Base-by-base conservation (phyloP, 306 rosid species). In the Castanea sativa region DNA sequence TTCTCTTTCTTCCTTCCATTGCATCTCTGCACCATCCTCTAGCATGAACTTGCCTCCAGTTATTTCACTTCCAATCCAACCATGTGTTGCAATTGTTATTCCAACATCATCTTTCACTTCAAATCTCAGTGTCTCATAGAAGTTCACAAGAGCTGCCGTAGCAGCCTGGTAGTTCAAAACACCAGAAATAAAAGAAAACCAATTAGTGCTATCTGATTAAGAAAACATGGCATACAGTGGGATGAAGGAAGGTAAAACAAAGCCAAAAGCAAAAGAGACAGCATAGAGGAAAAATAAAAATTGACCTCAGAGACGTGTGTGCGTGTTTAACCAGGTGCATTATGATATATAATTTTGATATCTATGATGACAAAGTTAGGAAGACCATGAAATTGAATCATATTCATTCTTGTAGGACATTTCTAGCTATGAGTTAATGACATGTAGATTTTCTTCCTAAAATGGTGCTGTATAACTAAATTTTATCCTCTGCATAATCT, bases 1-100 rank as follows among this genome's bases (percentile, higher is more conserved):
- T 83, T 94, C 98, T 88, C 97, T 88, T 80, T 90, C 98, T 85
- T 89, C 97, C 76, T 91, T 94, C 91, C 98, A 88, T 67, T 92
- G 97, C 96, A 94, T 92, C 35, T 91, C 97, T 0, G 94, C 93
- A 41, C 94, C 98, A 38, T 89, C 97, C 78, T 92, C 97, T 5
- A 91, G 73, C 94, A 91, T 89, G 87, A 94, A 92, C 83, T 88
- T 94, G 74, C 97, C 98, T 51, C 93, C 74, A 0, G 91, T 86
- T 89, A 94, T 87, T 76, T 92, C 96, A 41, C 93, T 83, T 16
- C 94, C 94, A 68, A 94, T 88, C 93, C 96, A 88, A 76, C 98
- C 94, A 61, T 92, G 97, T 6, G 97, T 88, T 33, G 97, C 97
- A 71, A 92, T 91, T 2, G 97, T 94, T 80, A 94, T 81, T 68